Evolutionary conservation across 2,329 filamentous ascomycete genomes (phyloP).

Genomic region (Davidsoniella australis): DNA sequence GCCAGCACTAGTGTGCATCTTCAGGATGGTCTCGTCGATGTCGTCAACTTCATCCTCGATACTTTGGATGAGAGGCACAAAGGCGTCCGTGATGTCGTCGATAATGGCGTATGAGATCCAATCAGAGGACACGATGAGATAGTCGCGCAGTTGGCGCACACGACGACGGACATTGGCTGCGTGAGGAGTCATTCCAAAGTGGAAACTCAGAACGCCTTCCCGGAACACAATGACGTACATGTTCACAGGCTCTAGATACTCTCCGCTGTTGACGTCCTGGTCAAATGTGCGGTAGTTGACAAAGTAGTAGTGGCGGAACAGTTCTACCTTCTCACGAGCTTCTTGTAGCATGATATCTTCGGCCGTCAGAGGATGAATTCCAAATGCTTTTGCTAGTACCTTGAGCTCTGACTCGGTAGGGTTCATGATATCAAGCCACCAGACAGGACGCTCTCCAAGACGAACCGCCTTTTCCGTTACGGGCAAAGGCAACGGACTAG

Average conservation of each 20-base stretch:
- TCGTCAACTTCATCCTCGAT: constrained; percentile 96
- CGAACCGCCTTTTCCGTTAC: constrained; percentile 28
- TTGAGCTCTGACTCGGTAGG: constrained; percentile 95
- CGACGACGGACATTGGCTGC: constrained; percentile 87
- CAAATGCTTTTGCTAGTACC: constrained; percentile 77
- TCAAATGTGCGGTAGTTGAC: constrained; percentile 98
- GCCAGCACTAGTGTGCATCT: constrained; percentile 44
- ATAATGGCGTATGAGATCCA: constrained; percentile 99
- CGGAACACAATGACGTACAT: constrained; percentile 96
- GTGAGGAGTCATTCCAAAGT: constrained; percentile 91
- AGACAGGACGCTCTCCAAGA: constrained; percentile 74
- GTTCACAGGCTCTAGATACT: constrained; percentile 89
- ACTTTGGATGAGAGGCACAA: constrained; percentile 74
- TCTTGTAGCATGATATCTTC: constrained; percentile 98
- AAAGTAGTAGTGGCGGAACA: constrained; percentile 96
- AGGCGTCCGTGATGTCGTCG: constrained; percentile 95
- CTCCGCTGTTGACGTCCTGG: constrained; percentile 74
- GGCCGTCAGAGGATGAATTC: constrained; percentile 84
- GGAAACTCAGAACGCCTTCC: constrained; percentile 88
- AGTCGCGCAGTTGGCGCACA: constrained; percentile 86
- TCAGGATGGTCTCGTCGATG: constrained; percentile 82
- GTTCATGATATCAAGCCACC: constrained; percentile 86
- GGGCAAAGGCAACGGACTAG: constrained; percentile 13
- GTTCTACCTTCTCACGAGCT: constrained; percentile 90
- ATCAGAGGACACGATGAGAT: constrained; percentile 79